Percentiles rank a stretch among this genome's conserved stretches.
Evolutionary conservation across 495 filamentous ascomycete species (phyloP).

Genomic region (Penicillium nucicola): DNA sequence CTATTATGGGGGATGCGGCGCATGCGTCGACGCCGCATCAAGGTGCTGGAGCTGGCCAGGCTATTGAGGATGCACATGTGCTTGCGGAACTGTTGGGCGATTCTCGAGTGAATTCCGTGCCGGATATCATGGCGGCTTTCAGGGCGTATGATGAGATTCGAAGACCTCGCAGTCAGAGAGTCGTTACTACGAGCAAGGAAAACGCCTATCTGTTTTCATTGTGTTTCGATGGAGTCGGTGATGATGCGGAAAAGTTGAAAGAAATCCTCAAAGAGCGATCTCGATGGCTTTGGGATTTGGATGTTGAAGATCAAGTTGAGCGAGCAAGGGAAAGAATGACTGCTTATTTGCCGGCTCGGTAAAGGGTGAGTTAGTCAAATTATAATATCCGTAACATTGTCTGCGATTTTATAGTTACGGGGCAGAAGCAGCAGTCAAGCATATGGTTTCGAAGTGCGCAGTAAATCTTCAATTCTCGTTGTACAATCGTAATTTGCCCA

Average conservation of each 20-base stretch:
- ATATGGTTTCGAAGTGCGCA: no score
- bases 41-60: conserved; percentile 65
- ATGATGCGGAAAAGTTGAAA: conserved; percentile 42
- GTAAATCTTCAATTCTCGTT: no score
- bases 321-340: conserved; percentile 19
- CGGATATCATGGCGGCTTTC: conserved; percentile 47
- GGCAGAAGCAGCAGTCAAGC: no score
- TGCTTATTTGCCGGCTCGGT: background rate
- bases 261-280: conserved; percentile 38
- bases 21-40: conserved; percentile 70
- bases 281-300: conserved; percentile 51
- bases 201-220: conserved; percentile 41
- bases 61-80: conserved; percentile 65
- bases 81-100: conserved; percentile 55
- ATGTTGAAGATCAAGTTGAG: conserved; percentile 30
- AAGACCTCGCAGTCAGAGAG: conserved; percentile 47
- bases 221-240: conserved; percentile 36
- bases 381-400: no score
- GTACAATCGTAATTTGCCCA: no score
- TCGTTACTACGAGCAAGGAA: conserved; percentile 48
- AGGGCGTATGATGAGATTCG: conserved; percentile 59
- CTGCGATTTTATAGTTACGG: no score
- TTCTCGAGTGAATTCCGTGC: conserved; percentile 8
- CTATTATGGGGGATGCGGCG: conserved; percentile 65
- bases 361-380: no score